Conservation (phyloP, 148 eudicot species). For the Linanthus parryae region DNA sequence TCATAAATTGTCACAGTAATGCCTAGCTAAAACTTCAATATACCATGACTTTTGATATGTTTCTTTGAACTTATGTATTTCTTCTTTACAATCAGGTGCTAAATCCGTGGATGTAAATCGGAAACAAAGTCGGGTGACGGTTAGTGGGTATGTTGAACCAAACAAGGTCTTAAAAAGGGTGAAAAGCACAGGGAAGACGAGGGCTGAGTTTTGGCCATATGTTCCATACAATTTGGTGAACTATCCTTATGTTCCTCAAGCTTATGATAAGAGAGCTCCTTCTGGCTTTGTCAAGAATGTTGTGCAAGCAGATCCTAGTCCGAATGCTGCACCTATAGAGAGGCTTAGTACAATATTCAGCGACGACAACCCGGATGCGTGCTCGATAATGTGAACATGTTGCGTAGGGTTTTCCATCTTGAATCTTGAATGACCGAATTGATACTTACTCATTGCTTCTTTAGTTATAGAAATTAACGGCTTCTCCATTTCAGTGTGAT, state of each 20-base stretch:
- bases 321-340: slow-evolving; percentile 27
- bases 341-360: slow-evolving; percentile 33
- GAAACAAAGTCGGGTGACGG: slow-evolving; percentile 42
- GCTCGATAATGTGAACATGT: slow-evolving; percentile 45
- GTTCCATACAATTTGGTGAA: slow-evolving; percentile 43
- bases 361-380: slow-evolving; percentile 55
- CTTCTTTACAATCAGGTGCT: slow-evolving; percentile 21
- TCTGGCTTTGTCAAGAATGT: slow-evolving; percentile 43
- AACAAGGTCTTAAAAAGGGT: slow-evolving; percentile 41
- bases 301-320: slow-evolving; percentile 22
- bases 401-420: too few relatives aligned
- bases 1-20: too few relatives aligned
- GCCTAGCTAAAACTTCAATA: not conserved
- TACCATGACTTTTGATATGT: not conserved
- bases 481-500: too few relatives aligned
- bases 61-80: too few relatives aligned
- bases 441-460: too few relatives aligned
- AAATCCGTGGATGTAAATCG: slow-evolving; percentile 39
- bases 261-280: slow-evolving; percentile 51
- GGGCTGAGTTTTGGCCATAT: slow-evolving; percentile 58
- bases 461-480: too few relatives aligned
- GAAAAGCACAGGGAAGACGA: slow-evolving; percentile 36
- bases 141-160: slow-evolving; percentile 43
- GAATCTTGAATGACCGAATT: too few relatives aligned
- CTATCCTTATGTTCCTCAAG: slow-evolving; percentile 38